phyloP scores from a whole-genome alignment of 169 alveolate genomes.

The Ichthyophthirius multifiliis region DNA sequence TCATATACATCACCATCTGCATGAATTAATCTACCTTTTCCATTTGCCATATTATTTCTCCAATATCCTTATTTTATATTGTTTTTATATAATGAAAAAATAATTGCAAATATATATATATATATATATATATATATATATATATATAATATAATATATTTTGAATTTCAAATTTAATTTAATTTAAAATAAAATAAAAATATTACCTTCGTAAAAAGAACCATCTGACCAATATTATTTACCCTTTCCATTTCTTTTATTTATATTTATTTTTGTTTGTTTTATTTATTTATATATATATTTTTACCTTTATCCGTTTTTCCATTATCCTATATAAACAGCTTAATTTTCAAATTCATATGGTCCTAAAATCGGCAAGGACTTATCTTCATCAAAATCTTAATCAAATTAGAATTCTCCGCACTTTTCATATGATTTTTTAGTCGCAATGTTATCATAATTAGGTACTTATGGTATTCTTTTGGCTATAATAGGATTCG shows the following conservation, averaged over 20 bases:
- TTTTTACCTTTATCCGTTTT: constrained; percentile 32
- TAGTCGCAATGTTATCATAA: constrained; percentile 11
- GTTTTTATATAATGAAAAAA: too few species aligned
- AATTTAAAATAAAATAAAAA: too few species aligned
- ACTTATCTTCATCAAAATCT: constrained; percentile 17
- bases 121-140: too few species aligned
- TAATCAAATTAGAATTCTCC: constrained; percentile 28
- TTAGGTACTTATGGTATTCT: constrained; percentile 5
- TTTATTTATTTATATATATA: not conserved
- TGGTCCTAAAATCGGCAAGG: constrained; percentile 21
- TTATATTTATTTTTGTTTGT: not conserved
- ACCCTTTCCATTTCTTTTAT: constrained; percentile 62
- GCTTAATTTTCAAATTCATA: constrained; percentile 38
- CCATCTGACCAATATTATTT: constrained; percentile 72
- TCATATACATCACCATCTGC: constrained; percentile 50
- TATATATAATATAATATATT: too few species aligned
- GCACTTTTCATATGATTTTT: not conserved
- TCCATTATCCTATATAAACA: constrained; percentile 42
- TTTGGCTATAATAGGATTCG: not conserved
- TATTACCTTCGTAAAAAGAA: constrained; percentile 56
- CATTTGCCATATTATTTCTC: constrained; percentile 37
- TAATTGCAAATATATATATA: too few species aligned
- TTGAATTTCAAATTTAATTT: not conserved
- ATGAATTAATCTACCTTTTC: constrained; percentile 46
- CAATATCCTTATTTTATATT: too few species aligned